phyloP scores from a whole-genome alignment of 2,329 filamentous ascomycete genomes.

The Ceratocystis colombiana region DNA sequence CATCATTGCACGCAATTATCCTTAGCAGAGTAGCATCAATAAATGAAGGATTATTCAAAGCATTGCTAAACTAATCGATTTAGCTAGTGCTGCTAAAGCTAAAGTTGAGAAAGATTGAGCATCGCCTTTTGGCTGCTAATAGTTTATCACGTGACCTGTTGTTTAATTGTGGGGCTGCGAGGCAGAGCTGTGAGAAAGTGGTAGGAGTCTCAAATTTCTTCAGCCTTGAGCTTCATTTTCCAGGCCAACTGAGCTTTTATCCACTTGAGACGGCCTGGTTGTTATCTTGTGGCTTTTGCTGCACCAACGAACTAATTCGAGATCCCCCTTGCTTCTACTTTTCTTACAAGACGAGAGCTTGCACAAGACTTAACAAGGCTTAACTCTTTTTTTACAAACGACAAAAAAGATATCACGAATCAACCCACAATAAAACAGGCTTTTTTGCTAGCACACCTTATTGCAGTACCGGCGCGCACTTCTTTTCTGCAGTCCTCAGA shows the following conservation, averaged over 20 bases:
- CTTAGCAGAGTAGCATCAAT: constrained; percentile 4
- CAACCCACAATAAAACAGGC: background rate
- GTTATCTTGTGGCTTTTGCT: background rate
- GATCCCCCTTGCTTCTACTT: background rate
- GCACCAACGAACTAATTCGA: background rate
- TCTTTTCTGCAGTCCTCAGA: background rate
- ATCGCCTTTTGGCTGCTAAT: background rate
- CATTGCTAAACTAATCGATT: background rate
- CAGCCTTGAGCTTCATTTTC: constrained; percentile 23
- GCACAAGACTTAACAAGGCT: background rate
- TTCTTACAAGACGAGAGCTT: background rate
- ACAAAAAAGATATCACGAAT: background rate
- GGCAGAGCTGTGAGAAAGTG: constrained; percentile 21
- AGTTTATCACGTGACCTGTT: constrained; percentile 16
- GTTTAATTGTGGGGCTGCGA: constrained; percentile 23
- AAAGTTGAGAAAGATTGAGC: too few species aligned
- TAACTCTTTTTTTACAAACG: background rate
- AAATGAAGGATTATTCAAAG: constrained; percentile 8
- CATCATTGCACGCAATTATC: background rate
- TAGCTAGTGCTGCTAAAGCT: too few species aligned
- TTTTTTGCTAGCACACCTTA: background rate
- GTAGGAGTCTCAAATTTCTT: constrained; percentile 25
- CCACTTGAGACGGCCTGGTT: background rate
- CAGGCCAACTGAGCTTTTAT: constrained; percentile 7
- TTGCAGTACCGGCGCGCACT: background rate